Conservation (phyloP, 2,329 filamentous ascomycete species). For the Colletotrichum zoysiae region DNA sequence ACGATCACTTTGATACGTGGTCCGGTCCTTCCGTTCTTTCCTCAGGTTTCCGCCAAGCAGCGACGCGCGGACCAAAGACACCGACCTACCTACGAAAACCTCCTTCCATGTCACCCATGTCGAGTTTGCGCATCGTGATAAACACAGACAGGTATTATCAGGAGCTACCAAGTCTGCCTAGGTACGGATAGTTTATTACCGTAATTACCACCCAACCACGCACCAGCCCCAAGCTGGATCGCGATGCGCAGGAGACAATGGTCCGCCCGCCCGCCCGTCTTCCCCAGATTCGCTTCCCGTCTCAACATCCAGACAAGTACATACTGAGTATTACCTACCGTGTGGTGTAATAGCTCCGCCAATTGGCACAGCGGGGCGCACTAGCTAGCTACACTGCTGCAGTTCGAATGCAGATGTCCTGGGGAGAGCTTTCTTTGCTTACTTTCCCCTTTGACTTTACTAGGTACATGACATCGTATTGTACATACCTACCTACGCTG, state of each 20-base stretch:
- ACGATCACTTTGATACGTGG: too few species aligned
- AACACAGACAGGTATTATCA: neutral
- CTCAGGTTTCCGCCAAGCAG: slow-evolving; percentile 13
- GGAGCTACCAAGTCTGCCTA: too few species aligned
- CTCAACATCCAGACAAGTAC: too few species aligned
- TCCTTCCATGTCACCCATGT: too few species aligned
- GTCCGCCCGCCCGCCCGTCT: slow-evolving; percentile 22
- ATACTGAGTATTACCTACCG: too few species aligned
- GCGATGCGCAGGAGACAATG: slow-evolving; percentile 23
- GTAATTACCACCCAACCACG: neutral
- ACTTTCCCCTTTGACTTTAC: neutral
- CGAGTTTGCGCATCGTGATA: neutral
- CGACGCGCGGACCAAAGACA: slow-evolving; percentile 27
- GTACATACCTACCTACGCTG: too few species aligned
- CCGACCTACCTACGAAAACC: neutral
- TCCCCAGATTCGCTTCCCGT: neutral
- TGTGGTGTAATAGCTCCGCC: too few species aligned
- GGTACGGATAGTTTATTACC: too few species aligned
- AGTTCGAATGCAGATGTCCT: neutral
- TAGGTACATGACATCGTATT: neutral
- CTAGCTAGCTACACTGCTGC: neutral
- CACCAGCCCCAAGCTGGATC: neutral
- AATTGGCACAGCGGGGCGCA: neutral
- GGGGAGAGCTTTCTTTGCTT: neutral
- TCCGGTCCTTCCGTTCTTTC: neutral